Evolutionary conservation across 2,329 filamentous ascomycete genomes (phyloP), one percentile per base, ranked within the genome.

Genomic region (Hypoxylon sp.): DNA sequence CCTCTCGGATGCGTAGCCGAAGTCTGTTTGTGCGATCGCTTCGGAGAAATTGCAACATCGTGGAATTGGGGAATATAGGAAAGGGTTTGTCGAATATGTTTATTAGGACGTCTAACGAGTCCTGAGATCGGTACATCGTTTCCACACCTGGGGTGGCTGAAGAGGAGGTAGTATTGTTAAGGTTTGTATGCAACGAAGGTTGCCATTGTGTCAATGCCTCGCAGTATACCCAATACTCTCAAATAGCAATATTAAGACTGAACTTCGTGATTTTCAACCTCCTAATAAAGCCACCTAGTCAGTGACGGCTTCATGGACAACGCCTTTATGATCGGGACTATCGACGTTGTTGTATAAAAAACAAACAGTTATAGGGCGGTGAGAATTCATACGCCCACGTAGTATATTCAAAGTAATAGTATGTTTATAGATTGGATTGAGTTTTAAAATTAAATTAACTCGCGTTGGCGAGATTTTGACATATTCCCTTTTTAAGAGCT

Each of bases 371-470:
- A 3, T 37, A 9, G 8, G 2, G 39, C 14, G n/a, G 39, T 44
- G 17, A 9, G 19, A 11, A 44, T 19, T 58, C 35, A 46, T 39
- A 58, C 33, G 13, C 26, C n/a, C 10, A 17, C 37, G 19, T 26
- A 57, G n/a, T 17, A 37, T 37, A 57, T 37, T 48, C 19, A 48
- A 57, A 47, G 22, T 57, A 47, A 35, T 13, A 48, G 39, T 58
- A 14, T 48, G 5, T 29, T 50, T n/a, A 37, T n/a, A 42, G 19
- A 46, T 48, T 29, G 29, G 11, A 26, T 53, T 29, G 26, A 39
- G 22, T 44, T 24, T 24, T 29, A 17, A 13, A 29, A 29, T 5
- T 29, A 29, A 17, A 35, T 50, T 14, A 14, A 50, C 31, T 50
- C 37, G 19, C 11, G 29, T 58, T 22, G 22, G 29, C 22, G 14